Base-by-base conservation (phyloP, 2,329 filamentous ascomycete species). In the Coniochaeta sp. region DNA sequence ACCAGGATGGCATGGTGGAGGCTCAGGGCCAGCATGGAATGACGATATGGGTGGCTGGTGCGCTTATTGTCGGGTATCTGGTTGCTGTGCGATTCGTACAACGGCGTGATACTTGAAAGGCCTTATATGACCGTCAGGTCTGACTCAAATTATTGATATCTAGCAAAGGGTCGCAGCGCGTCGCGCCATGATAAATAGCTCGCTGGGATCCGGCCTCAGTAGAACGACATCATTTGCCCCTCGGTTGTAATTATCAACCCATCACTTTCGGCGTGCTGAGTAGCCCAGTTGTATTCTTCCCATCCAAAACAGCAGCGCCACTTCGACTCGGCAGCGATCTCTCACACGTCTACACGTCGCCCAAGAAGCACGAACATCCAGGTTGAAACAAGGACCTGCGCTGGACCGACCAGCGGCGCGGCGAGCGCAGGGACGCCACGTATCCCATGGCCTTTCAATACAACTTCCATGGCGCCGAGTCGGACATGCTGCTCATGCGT, bases 401-500 rank as follows among this genome's bases (percentile, higher is more conserved):
- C 44, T 50, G 44, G 44, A 50, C 44, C 22, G 44, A 50, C 44
- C 44, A 50, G 44, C 44, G 22, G 44, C 26, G 44, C 5, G 44
- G 44, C 44, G 44, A 50, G 44, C 44, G 44, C 44, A 50, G 44
- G 44, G 44, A 50, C 44, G 44, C 44, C 16, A 50, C 22, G 22
- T 60, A 59, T 17, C 60, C 60, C 36, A 47, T 58, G 26, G 58
- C 50, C 38, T 47, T 56, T 12, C 60, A 63, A 24, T 54, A 58
- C 5, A 55, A 57, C 11, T 43, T 56, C 31, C 16, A 4, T 8
- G 59, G 59, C 11, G 44, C 60, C 5, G 6, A 12, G 1, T 62
- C 62, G n/a, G 44, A 59, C 1, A 44, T 65, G 36, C 56, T 70
- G n/a, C 63, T 57, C 9, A 61, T 71, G 11, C 72, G 72, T 17